Evolutionary conservation across 2,329 filamentous ascomycete genomes (phyloP).

Genomic region (Dothistroma pini): DNA sequence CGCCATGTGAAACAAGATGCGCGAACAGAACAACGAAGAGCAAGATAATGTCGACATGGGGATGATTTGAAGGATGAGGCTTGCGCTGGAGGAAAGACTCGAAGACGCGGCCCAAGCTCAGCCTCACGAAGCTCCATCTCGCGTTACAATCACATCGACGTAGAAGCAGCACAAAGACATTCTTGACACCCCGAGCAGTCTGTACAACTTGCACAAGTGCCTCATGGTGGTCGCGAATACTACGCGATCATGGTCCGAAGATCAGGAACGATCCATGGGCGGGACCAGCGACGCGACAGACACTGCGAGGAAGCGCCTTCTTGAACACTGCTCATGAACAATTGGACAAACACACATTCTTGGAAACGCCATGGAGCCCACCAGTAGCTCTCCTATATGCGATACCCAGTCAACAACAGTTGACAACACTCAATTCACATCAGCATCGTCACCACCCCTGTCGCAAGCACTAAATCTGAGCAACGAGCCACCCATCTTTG

Average conservation of each 20-base stretch:
- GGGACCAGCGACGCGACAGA: slow-evolving; percentile 2
- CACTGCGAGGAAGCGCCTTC: not conserved
- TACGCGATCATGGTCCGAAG: not conserved
- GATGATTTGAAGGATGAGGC: too few relatives aligned
- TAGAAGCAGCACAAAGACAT: not conserved
- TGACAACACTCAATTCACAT: not conserved
- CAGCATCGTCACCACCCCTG: not conserved
- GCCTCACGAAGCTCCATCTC: not conserved
- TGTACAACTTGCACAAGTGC: not conserved
- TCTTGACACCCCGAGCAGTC: not conserved
- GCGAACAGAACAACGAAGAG: too few relatives aligned
- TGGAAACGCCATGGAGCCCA: not conserved
- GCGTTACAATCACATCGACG: not conserved
- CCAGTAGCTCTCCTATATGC: not conserved
- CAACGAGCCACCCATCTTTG: slow-evolving; percentile 61
- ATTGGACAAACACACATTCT: not conserved
- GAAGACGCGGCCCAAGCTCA: not conserved
- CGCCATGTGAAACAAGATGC: too few relatives aligned
- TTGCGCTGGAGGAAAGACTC: too few relatives aligned
- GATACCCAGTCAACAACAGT: not conserved
- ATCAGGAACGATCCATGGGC: not conserved
- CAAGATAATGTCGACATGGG: too few relatives aligned
- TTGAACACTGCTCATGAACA: not conserved
- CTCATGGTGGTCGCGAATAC: not conserved
- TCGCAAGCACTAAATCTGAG: slow-evolving; percentile 40